Conservation (phyloP, 169 alveolate species). For the Babesia divergens region DNA sequence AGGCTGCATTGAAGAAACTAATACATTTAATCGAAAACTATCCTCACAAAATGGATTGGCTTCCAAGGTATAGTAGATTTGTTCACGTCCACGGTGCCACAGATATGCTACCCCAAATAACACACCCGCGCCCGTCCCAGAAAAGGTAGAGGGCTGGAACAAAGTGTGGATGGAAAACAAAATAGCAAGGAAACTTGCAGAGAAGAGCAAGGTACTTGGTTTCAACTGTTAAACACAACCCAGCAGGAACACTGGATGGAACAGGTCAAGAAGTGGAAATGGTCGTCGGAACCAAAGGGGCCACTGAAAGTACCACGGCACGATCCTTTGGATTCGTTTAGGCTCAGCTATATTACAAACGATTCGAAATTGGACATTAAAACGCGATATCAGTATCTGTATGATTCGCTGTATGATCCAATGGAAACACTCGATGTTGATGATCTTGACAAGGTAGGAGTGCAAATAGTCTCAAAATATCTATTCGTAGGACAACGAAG, state of each 20-base stretch:
- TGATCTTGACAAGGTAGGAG: constrained; percentile 21
- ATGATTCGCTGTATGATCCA: constrained; percentile 58
- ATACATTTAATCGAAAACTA: constrained; percentile 71
- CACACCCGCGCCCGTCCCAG: constrained; percentile 76
- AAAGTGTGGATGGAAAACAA: constrained; percentile 76
- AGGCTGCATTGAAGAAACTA: constrained; percentile 78
- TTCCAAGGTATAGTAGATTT: constrained; percentile 53
- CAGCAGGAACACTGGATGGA: constrained; percentile 67
- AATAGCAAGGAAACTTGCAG: constrained; percentile 34
- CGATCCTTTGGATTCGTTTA: constrained; percentile 70
- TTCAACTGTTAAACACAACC: constrained; percentile 9
- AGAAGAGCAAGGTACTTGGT: constrained; percentile 18
- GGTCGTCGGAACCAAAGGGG: constrained; percentile 77
- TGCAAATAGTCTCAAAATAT: background rate
- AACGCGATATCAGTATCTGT: constrained; percentile 64
- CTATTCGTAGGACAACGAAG: too few species aligned
- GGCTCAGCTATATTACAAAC: constrained; percentile 49
- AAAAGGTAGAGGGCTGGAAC: constrained; percentile 79
- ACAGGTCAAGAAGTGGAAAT: constrained; percentile 76
- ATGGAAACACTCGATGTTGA: constrained; percentile 47
- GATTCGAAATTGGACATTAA: constrained; percentile 28
- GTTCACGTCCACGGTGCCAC: background rate
- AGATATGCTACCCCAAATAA: constrained; percentile 81
- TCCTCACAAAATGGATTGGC: constrained; percentile 80
- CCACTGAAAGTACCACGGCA: constrained; percentile 72